These are phyloP conservation scores for Coemansia sp. DNA, from an alignment of 192 early-diverging fungal genomes.

Conservation along the genomic window DNA sequence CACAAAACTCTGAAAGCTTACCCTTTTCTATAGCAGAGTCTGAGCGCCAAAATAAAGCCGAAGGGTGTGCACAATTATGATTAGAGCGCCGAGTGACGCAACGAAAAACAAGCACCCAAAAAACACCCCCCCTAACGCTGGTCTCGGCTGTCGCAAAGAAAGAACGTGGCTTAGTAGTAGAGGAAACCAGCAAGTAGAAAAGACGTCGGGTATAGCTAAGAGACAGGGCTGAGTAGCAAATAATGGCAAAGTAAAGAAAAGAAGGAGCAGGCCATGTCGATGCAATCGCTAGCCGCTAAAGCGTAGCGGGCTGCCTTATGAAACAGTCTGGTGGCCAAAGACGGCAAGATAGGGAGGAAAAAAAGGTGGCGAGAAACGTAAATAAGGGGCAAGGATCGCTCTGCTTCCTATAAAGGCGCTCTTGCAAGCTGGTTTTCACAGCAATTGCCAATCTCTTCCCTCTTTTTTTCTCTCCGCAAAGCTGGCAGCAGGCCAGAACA, in stretches of 20 bases:
- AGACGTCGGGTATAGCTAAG: not conserved
- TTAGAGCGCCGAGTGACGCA: not conserved
- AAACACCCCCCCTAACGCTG: not conserved
- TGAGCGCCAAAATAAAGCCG: not conserved
- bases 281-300: not conserved
- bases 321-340: not conserved
- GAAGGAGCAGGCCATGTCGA: not conserved
- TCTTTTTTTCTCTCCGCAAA: not conserved
- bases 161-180: not conserved
- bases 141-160: not conserved
- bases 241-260: constrained; percentile 11
- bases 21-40: not conserved
- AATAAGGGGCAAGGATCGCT: not conserved
- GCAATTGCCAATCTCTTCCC: constrained; percentile 2
- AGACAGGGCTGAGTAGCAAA: constrained; percentile 7
- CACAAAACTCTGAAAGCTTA: not conserved
- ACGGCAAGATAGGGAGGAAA: constrained; percentile 1
- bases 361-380: not conserved
- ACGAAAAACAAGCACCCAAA: not conserved
- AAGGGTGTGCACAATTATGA: not conserved
- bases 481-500: not conserved
- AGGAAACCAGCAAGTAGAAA: not conserved
- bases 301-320: not conserved
- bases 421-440: not conserved
- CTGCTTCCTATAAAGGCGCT: not conserved